Percentiles rank a stretch among this genome's conserved stretches.
These are phyloP conservation scores for Tricholoma terreum DNA, from an alignment of 768 basidiomycete genomes.

Conservation along the genomic window DNA sequence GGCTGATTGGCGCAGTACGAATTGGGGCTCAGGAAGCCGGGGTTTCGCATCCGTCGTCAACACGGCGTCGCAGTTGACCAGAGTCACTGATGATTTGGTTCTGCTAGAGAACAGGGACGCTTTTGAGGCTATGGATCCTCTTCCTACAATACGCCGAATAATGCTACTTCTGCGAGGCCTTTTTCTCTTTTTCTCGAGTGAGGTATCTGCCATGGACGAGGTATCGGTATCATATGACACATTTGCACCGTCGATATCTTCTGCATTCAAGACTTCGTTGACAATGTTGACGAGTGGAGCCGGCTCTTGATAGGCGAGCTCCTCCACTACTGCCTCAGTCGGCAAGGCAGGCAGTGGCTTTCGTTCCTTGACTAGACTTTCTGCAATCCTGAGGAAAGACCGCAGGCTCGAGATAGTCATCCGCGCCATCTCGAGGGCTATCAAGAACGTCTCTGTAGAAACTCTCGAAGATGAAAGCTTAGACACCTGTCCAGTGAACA, in stretches of 20 bases:
- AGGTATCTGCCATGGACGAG: neutral
- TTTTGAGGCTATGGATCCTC: conserved; percentile 8
- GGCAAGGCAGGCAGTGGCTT: conserved; percentile 16
- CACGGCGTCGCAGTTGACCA: conserved; percentile 5
- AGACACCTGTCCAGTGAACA: conserved; percentile 10
- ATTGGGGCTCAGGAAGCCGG: conserved; percentile 9
- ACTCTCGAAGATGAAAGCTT: neutral
- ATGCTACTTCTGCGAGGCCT: conserved; percentile 7
- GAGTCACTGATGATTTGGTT: conserved; percentile 7
- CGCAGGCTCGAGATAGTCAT: conserved; percentile 29
- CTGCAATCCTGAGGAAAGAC: conserved; percentile 27
- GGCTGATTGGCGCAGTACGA: conserved; percentile 25
- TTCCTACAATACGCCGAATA: conserved; percentile 16
- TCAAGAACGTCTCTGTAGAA: neutral
- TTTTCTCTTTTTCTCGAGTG: conserved; percentile 4
- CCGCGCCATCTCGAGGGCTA: conserved; percentile 24
- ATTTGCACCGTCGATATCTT: neutral
- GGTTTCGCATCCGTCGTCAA: neutral
- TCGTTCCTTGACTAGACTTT: conserved; percentile 18
- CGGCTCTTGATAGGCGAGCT: neutral
- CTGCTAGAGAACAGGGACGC: conserved; percentile 6
- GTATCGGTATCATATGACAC: neutral
- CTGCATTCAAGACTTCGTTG: conserved; percentile 11
- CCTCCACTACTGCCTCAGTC: neutral
- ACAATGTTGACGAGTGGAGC: conserved; percentile 10